Evolutionary conservation across 345 rosid species (phyloP), one percentile per base, ranked within the genome.

Genomic region (Arabidopsis suecica): DNA sequence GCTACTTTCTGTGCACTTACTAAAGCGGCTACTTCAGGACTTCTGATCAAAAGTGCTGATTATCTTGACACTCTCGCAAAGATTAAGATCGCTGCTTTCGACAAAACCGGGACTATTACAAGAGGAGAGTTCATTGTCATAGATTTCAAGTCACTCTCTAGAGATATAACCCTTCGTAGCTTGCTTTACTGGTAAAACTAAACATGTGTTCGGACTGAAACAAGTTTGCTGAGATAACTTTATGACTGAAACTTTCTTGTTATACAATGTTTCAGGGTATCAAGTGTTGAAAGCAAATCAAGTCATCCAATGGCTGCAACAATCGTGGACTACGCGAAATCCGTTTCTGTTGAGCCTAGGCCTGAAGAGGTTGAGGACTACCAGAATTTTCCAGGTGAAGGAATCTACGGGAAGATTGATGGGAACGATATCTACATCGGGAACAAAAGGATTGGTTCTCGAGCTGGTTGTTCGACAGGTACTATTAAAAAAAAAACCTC

Each of bases 301-400:
- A 87, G 96, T 75, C 99, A 95, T 83, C 99, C 98, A 34, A 86
- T 95, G 94, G 98, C 99, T 10, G 75, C 85, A 40, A 80, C 97
- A 14, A 82, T 95, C 1, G 86, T 92, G 22, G 91, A 83, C 3
- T 81, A 88, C 63, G 98, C 79, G 3, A 84, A 78, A 78, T 82
- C 85, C 0, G 79, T 56, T 51, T 86, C 88, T 12, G 32, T 92
- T 14, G 89, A 88, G 81, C 91, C 98, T 44, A 85, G 65, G 40
- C 86, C 98, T 11, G 96, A 88, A 33, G 68, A 73, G 6, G 97
- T 95, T 7, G 80, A 73, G 56, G 82, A 88, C 7, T 95, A 80
- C 70, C 84, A 86, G 32, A 90, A 82, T 34, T 89, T 82, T 64
- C 96, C 99, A 0, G 99, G 99, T 33, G 94, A 95, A 87, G 99